Percentiles rank a stretch among this genome's conserved stretches.
phyloP scores from a whole-genome alignment of 495 filamentous ascomycete genomes.

The Sabuloglossum arenarium region DNA sequence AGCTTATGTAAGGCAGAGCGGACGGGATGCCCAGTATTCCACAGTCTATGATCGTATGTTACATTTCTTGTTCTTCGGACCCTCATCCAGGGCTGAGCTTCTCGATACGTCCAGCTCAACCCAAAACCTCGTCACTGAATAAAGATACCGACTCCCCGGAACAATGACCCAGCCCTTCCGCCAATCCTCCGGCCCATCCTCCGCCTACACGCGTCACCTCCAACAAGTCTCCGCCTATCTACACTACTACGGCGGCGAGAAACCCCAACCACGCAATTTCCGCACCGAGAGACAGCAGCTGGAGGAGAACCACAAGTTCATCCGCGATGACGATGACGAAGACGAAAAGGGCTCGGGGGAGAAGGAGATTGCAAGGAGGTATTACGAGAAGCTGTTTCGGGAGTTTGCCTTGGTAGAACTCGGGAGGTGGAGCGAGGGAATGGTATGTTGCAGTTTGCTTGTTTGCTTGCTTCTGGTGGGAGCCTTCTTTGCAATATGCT shows the following conservation, averaged over 20 bases:
- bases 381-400: slow-evolving; percentile 15
- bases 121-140: not conserved
- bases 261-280: slow-evolving; percentile 5
- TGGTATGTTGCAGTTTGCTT: not conserved
- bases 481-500: not conserved
- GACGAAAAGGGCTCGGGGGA: not conserved
- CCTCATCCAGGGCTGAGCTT: too few species aligned
- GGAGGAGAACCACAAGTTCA: slow-evolving; percentile 15
- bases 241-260: slow-evolving; percentile 10
- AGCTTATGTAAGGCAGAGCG: too few species aligned
- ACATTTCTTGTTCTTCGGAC: too few species aligned
- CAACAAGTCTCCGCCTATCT: slow-evolving; percentile 10
- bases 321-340: slow-evolving; percentile 8
- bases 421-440: slow-evolving; percentile 10
- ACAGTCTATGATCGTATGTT: not conserved
- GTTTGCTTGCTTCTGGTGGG: not conserved
- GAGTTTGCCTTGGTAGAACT: slow-evolving; percentile 16
- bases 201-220: slow-evolving; percentile 15
- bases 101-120: not conserved
- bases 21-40: too few species aligned
- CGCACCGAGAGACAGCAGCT: slow-evolving; percentile 15
- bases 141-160: not conserved
- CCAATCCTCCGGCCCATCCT: slow-evolving; percentile 11
- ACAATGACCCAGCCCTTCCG: slow-evolving; percentile 5
- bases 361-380: slow-evolving; percentile 10